A percentile compares a stretch with the other conserved stretches of the same genome.
Evolutionary conservation across 192 early-diverging fungal species (phyloP).

Genomic region (Coemansia sp.): DNA sequence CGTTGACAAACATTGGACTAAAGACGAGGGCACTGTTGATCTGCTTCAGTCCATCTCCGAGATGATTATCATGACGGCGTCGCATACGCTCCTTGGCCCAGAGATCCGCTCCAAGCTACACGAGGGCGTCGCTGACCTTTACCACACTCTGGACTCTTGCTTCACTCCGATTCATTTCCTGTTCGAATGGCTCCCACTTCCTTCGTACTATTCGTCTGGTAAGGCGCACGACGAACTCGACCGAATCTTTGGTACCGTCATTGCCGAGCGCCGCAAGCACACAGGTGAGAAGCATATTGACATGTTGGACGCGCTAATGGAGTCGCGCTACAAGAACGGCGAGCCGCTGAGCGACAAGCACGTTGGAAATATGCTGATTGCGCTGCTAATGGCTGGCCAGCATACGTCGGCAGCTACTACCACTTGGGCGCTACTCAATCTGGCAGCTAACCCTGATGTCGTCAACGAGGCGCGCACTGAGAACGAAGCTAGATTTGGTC

Average conservation of each 20-base stretch:
- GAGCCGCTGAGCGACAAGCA: constrained; percentile 78
- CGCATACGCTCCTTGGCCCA: constrained; percentile 89
- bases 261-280: constrained; percentile 70
- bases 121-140: constrained; percentile 82
- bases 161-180: constrained; percentile 94
- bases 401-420: constrained; percentile 92
- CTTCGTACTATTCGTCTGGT: constrained; percentile 83
- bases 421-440: constrained; percentile 86
- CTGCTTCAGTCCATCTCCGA: constrained; percentile 81
- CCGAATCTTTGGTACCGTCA: constrained; percentile 74
- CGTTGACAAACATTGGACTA: constrained; percentile 64
- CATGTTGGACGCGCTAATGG: constrained; percentile 81
- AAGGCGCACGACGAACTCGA: constrained; percentile 81
- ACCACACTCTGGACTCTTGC: constrained; percentile 92
- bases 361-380: constrained; percentile 96
- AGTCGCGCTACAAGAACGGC: constrained; percentile 87
- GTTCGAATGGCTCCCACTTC: constrained; percentile 89
- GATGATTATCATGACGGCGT: constrained; percentile 92
- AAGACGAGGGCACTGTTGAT: constrained; percentile 60
- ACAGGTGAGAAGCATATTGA: constrained; percentile 63
- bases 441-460: constrained; percentile 76
- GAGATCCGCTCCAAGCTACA: constrained; percentile 87
- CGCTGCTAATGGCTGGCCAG: constrained; percentile 95
- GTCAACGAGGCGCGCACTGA: constrained; percentile 72
- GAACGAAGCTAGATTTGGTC: constrained; percentile 62